Evolutionary conservation across 768 basidiomycete genomes (phyloP).

Genomic region (Kwoniella europaea): DNA sequence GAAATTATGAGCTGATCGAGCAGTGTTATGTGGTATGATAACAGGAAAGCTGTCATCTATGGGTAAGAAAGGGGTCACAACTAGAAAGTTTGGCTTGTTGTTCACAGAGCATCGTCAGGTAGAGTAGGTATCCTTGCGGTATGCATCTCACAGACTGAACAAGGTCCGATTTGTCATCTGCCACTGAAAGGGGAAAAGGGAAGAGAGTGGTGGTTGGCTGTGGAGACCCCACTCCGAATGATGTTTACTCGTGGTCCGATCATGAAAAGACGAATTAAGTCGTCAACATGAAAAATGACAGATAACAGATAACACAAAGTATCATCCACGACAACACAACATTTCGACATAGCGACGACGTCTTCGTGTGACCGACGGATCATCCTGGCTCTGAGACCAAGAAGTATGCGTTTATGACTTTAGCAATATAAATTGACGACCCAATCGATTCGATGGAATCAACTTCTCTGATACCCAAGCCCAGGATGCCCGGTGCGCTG

Average conservation of each 20-base stretch:
- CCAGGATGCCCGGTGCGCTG: slow-evolving; percentile 13
- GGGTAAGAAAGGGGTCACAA: too few relatives aligned
- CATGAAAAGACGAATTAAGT: slow-evolving; percentile 7
- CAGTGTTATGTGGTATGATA: too few relatives aligned
- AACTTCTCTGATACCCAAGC: slow-evolving; percentile 21
- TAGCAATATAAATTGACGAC: neutral
- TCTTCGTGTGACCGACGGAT: neutral
- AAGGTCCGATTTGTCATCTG: too few relatives aligned
- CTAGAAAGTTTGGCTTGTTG: too few relatives aligned
- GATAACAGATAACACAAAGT: neutral
- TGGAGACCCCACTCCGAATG: neutral
- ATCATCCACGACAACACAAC: neutral
- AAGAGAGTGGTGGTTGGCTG: neutral
- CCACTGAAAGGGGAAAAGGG: too few relatives aligned
- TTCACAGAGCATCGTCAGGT: too few relatives aligned
- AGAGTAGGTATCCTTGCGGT: too few relatives aligned
- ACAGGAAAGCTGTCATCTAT: too few relatives aligned
- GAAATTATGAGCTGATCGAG: too few relatives aligned
- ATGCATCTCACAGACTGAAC: too few relatives aligned
- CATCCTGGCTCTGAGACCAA: neutral
- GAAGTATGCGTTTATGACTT: neutral
- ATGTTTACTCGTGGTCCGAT: neutral
- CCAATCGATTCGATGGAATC: slow-evolving; percentile 21
- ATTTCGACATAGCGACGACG: neutral
- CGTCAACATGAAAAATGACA: neutral